Evolutionary conservation across 805 yeast species (phyloP).

Genomic region (Cyberlindnera euphorbiiphila): DNA sequence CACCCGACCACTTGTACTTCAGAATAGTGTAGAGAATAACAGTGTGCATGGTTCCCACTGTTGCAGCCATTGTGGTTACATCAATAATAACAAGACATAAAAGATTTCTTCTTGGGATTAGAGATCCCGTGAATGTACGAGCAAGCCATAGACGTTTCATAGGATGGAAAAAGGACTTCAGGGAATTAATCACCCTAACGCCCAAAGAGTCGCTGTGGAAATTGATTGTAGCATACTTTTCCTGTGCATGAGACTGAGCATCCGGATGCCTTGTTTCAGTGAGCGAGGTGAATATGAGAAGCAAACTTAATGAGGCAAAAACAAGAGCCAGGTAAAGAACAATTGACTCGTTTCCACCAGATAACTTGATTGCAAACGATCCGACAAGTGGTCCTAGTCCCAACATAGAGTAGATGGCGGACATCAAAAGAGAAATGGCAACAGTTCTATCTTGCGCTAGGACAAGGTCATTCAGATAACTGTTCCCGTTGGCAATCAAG

Average conservation of each 20-base stretch:
- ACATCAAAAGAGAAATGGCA: conserved; percentile 22
- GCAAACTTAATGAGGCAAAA: conserved; percentile 9
- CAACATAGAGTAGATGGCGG: conserved; percentile 21
- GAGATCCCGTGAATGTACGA: conserved; percentile 12
- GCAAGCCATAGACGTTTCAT: conserved; percentile 22
- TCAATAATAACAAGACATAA: conserved; percentile 21
- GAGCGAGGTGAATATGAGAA: conserved; percentile 7
- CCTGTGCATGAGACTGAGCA: conserved; percentile 16
- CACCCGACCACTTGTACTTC: conserved; percentile 23
- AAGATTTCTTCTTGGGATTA: conserved; percentile 21
- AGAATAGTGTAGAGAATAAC: conserved; percentile 20
- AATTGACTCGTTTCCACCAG: conserved; percentile 7
- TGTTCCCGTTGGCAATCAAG: conserved; percentile 24
- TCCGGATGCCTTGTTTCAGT: conserved; percentile 23
- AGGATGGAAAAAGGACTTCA: conserved; percentile 16
- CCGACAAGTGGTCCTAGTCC: conserved; percentile 26
- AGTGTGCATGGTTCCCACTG: conserved; percentile 23
- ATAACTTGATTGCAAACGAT: conserved; percentile 17
- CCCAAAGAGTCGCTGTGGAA: not conserved
- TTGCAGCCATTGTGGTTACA: conserved; percentile 21
- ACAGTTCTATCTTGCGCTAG: conserved; percentile 16
- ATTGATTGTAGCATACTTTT: conserved; percentile 3
- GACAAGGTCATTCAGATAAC: conserved; percentile 23
- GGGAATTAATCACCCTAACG: not conserved
- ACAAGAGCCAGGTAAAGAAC: conserved; percentile 9